Conservation (phyloP, 352 stramenopile genomes). For the Phytophthora tubulina region DNA sequence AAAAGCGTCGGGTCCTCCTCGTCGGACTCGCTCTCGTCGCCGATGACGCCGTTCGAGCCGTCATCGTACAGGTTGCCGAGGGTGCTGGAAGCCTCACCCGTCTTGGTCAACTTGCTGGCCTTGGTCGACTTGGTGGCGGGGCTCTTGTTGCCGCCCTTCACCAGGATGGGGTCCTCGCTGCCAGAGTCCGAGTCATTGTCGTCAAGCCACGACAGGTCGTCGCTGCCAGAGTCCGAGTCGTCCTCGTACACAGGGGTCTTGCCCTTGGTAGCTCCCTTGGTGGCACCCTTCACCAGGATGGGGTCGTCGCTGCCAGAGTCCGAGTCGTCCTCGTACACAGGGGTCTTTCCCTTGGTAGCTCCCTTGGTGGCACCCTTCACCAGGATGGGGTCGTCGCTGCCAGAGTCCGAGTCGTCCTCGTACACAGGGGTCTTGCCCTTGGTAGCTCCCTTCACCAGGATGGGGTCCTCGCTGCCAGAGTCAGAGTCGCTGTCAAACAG, state of each 20-base stretch:
- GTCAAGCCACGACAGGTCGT: constrained; percentile 25
- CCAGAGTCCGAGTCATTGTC: constrained; percentile 18
- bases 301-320: neutral
- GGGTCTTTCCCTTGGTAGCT: constrained; percentile 7
- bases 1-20: constrained; percentile 29
- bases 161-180: constrained; percentile 8
- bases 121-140: constrained; percentile 18
- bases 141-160: constrained; percentile 27
- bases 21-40: constrained; percentile 22
- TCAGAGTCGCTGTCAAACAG: no score
- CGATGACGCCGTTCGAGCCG: constrained; percentile 27
- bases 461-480: no score
- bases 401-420: neutral
- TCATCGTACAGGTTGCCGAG: constrained; percentile 30
- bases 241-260: neutral
- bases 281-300: constrained; percentile 18
- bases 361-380: constrained; percentile 10
- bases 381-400: constrained; percentile 21
- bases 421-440: constrained; percentile 1
- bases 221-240: constrained; percentile 11
- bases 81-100: neutral
- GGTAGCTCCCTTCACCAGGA: no score
- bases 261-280: no score
- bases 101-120: constrained; percentile 27
- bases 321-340: neutral